Conservation (phyloP, 1,139 yeast species). For the Entelexis sorbosivorans region DNA sequence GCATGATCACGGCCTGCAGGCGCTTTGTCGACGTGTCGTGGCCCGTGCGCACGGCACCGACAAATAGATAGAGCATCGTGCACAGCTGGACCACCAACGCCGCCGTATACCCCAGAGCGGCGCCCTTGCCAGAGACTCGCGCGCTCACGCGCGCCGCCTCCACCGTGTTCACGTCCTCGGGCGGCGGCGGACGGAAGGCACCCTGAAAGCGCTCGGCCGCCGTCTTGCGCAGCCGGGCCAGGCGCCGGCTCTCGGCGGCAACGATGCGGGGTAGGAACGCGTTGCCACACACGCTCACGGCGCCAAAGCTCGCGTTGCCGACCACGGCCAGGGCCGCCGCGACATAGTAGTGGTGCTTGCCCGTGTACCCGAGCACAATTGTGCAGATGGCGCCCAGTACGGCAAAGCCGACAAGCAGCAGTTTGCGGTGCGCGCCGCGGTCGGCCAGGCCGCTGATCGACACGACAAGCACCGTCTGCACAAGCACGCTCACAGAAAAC, state of each 20-base stretch:
- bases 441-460: slow-evolving; percentile 60
- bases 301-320: slow-evolving; percentile 60
- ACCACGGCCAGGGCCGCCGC: slow-evolving; percentile 48
- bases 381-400: slow-evolving; percentile 45
- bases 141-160: slow-evolving; percentile 28
- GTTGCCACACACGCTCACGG: slow-evolving; percentile 65
- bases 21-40: not conserved
- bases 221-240: slow-evolving; percentile 9
- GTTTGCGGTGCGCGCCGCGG: slow-evolving; percentile 43
- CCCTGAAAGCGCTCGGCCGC: slow-evolving; percentile 18
- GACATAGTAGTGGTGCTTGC: slow-evolving; percentile 40
- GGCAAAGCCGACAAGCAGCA: slow-evolving; percentile 44
- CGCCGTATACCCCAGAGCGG: slow-evolving; percentile 53
- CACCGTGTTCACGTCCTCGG: slow-evolving; percentile 18
- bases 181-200: slow-evolving; percentile 11
- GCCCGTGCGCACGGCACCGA: not conserved
- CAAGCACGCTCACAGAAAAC: slow-evolving; percentile 50
- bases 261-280: slow-evolving; percentile 52
- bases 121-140: slow-evolving; percentile 50
- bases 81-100: slow-evolving; percentile 51
- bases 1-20: slow-evolving; percentile 44
- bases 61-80: slow-evolving; percentile 39
- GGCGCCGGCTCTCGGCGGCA: slow-evolving; percentile 15
- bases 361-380: slow-evolving; percentile 36
- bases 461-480: slow-evolving; percentile 54